A percentile compares a stretch with the other conserved stretches of the same genome.
phyloP scores from a whole-genome alignment of 2,329 filamentous ascomycete genomes.

The Aspergillus aculeatus region DNA sequence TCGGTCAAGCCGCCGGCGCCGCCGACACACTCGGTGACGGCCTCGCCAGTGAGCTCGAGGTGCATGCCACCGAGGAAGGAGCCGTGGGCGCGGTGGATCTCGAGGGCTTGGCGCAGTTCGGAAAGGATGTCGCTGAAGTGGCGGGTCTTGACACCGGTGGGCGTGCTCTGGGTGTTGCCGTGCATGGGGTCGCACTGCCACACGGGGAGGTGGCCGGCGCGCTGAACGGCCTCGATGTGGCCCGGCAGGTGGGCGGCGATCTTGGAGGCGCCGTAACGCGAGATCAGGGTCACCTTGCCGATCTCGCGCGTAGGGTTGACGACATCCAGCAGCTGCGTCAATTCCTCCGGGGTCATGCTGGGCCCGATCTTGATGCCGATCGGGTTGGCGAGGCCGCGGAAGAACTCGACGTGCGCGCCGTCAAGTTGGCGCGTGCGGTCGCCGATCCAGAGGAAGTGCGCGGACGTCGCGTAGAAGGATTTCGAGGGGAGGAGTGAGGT shows the following conservation, averaged over 20 bases:
- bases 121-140: slow-evolving; percentile 86
- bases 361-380: slow-evolving; percentile 96
- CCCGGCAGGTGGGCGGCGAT: slow-evolving; percentile 72
- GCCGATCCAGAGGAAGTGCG: slow-evolving; percentile 97
- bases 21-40: slow-evolving; percentile 92
- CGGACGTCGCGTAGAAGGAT: slow-evolving; percentile 89
- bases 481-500: slow-evolving; percentile 35
- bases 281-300: slow-evolving; percentile 95
- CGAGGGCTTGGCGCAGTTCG: slow-evolving; percentile 78
- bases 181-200: slow-evolving; percentile 99
- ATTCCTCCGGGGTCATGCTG: slow-evolving; percentile 71
- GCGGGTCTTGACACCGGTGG: slow-evolving; percentile 82
- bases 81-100: slow-evolving; percentile 77
- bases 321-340: slow-evolving; percentile 75
- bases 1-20: slow-evolving; percentile 84
- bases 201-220: slow-evolving; percentile 72
- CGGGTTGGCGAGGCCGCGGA: slow-evolving; percentile 92
- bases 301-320: slow-evolving; percentile 80
- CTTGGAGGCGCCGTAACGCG: slow-evolving; percentile 80
- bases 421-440: slow-evolving; percentile 92
- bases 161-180: slow-evolving; percentile 69
- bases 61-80: slow-evolving; percentile 93
- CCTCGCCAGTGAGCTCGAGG: slow-evolving; percentile 90
- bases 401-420: slow-evolving; percentile 94
- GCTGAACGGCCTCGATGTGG: slow-evolving; percentile 86